Evolutionary conservation across 768 basidiomycete genomes (phyloP), one percentile per base, ranked within the genome.

Genomic region (Pleurotus platypus): DNA sequence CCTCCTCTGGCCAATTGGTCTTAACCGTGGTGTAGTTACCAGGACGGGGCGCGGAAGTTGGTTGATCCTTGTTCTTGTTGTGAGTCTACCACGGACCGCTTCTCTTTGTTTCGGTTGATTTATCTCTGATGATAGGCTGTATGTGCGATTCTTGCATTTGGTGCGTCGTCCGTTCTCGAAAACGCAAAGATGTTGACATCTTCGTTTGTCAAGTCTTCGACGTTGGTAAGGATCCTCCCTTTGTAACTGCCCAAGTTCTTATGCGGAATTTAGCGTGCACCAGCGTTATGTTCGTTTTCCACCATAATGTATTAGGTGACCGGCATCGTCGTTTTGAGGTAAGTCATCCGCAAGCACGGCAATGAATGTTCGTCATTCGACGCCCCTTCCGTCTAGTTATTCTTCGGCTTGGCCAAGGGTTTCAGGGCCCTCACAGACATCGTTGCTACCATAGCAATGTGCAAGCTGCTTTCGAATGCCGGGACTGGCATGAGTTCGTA

Each of bases 331-430:
- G 57, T 12, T 76, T 76, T 46, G 49, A 64, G 22, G 75, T 71
- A 58, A 62, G 65, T 62, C 26, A 26, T 38, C 35, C 18, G 45
- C n/a, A 18, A 26, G 15, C 24, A 24, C 42, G 39, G 20, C 27
- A 30, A 37, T 47, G 46, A 2, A 30, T 27, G 13, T 30, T 38
- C 39, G 43, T 20, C 20, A 15, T 22, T 24, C 26, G 59, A 11
- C 48, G 9, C 5, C 27, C 26, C n/a, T 16, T 12, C 27, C 49
- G 4, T 16, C 3, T 55, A 78, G 77, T 64, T 77, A 5, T 74
- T 76, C 61, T 76, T 77, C 49, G 76, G 76, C 3, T 42, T 80
- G 2, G 73, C 75, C 1, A 78, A 78, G 62, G 78, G 75, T 11
- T 77, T 77, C 57, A 74, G 72, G 30, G 73, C 77, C 11, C 48